Conservation (phyloP, 345 rosid genomes). For the Cochlearia excelsa region DNA sequence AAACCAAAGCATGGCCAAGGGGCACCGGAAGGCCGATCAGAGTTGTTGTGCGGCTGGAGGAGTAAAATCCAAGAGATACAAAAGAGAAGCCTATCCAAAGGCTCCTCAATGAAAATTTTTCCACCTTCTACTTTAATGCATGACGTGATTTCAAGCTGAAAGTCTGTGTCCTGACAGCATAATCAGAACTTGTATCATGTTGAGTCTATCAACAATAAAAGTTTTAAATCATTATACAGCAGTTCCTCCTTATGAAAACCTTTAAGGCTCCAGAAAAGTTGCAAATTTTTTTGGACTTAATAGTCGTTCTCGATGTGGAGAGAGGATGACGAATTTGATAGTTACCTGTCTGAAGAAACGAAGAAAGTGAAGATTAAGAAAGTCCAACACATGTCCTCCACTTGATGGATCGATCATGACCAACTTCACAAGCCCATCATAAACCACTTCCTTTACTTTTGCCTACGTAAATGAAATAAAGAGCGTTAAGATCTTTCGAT, state of each 20-base stretch:
- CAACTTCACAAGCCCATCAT: constrained; percentile 72
- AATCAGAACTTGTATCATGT: constrained; percentile 13
- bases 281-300: neutral
- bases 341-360: constrained; percentile 66
- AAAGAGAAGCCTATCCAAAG: constrained; percentile 69
- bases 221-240: neutral
- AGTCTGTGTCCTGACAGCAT: constrained; percentile 50
- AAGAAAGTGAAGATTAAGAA: constrained; percentile 79
- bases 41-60: constrained; percentile 54
- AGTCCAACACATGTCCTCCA: constrained; percentile 58
- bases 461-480: constrained; percentile 46
- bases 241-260: neutral
- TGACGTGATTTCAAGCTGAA: constrained; percentile 48
- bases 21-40: constrained; percentile 40
- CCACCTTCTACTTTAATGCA: constrained; percentile 55
- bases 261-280: constrained; percentile 1
- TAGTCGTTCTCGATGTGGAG: constrained; percentile 18
- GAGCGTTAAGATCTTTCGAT: constrained; percentile 19
- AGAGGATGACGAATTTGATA: constrained; percentile 20
- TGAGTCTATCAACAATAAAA: constrained; percentile 6
- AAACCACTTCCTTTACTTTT: constrained; percentile 57
- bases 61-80: constrained; percentile 72
- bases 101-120: constrained; percentile 57
- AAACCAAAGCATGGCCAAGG: constrained; percentile 68
- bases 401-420: constrained; percentile 62